phyloP scores from a whole-genome alignment of 2,329 filamentous ascomycete genomes.

The Aureobasidium subglaciale region DNA sequence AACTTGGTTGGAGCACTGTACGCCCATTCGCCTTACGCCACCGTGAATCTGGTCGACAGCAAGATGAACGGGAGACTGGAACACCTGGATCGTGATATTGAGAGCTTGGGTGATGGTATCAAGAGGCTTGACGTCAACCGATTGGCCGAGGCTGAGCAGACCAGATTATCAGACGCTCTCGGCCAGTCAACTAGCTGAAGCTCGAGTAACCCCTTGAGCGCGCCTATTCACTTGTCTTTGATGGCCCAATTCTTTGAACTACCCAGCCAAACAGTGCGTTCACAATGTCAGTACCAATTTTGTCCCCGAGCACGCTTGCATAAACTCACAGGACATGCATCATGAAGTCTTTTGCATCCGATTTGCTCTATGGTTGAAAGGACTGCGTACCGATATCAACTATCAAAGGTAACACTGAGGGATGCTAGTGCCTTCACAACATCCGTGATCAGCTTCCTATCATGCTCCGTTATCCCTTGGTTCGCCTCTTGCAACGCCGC shows the following conservation, averaged over 20 bases:
- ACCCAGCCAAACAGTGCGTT: too few species aligned
- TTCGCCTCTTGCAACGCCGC: background rate
- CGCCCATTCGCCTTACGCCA: conserved; percentile 25
- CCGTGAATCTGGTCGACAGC: conserved; percentile 20
- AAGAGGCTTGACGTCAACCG: conserved; percentile 26
- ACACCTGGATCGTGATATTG: conserved; percentile 31
- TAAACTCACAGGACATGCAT: too few species aligned
- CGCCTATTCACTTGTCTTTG: too few species aligned
- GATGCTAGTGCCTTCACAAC: background rate
- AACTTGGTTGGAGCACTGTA: conserved; percentile 33
- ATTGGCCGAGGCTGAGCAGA: conserved; percentile 19
- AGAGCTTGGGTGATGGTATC: conserved; percentile 32
- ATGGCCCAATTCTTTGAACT: background rate
- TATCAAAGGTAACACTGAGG: background rate
- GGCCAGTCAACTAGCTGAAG: background rate
- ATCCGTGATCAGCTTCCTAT: background rate
- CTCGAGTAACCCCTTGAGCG: background rate
- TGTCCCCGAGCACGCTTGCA: too few species aligned
- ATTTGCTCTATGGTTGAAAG: too few species aligned
- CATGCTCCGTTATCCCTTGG: background rate
- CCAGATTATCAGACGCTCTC: conserved; percentile 17
- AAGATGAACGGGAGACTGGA: conserved; percentile 27
- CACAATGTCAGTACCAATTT: too few species aligned
- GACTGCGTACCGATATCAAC: background rate
- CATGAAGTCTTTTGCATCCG: too few species aligned